Base-by-base conservation (phyloP, 352 stramenopile genomes). In the Phytophthora citrophthora region DNA sequence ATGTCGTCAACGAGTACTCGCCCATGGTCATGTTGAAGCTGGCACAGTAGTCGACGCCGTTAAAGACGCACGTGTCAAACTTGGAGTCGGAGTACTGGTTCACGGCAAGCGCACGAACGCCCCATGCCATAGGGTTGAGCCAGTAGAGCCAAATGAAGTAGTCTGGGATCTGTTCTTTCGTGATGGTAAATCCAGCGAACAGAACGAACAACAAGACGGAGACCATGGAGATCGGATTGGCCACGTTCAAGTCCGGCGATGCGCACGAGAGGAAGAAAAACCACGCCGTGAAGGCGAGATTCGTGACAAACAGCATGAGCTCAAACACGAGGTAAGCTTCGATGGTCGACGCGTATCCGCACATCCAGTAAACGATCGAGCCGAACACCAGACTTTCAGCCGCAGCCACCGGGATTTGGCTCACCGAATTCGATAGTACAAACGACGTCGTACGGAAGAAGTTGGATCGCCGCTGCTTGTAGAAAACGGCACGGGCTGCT, bases 291-390 rank as follows among this genome's bases (percentile, higher is more conserved):
- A 70, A 71, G 4, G 57, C 58, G 32, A 81, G 15, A 50, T 72
- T 79, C n/a, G 74, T 82, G 70, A 51, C 31, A 60, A 88, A 70
- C 23, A 96, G 72, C 8, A 90, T 64, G 1, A 74, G 12, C 11
- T 73, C 9, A 51, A 81, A 84, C 8, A 59, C 50, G 4, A 52
- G 9, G 48, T 54, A 72, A 2, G 38, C 43, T 6, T 16, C 26
- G 9, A 51, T 34, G 1, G 45, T 59, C 2, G 40, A 12, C 13
- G 72, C 67, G n/a, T 94, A 81, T 15, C 70, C 75, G 27, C 58
- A 69, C 55, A 83, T 76, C 59, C 64, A 83, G 34, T 40, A 40
- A n/a, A 40, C 54, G 12, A 81, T 68, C 9, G 62, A 59, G 38
- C 69, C 67, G 74, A 94, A 94, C 20, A 90, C 49, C 1, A 91